phyloP scores from a whole-genome alignment of 495 filamentous ascomycete genomes.

The Penicillium alfredii region DNA sequence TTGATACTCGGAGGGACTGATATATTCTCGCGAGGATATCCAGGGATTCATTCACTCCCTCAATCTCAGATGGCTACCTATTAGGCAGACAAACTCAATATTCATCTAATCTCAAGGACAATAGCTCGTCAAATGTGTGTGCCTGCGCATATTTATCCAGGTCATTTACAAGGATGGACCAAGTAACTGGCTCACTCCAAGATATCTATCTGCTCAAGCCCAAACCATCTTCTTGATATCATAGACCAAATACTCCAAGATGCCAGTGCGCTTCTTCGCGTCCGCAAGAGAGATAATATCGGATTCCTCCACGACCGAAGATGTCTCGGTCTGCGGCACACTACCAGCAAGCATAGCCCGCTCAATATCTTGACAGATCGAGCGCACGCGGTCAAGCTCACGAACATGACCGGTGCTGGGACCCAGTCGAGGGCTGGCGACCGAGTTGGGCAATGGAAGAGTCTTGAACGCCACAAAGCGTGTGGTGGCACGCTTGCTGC shows the following conservation, averaged over 20 bases:
- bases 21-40: too few relatives aligned
- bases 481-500: constrained; percentile 26
- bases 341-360: constrained; percentile 34
- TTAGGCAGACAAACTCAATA: neutral
- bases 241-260: constrained; percentile 80
- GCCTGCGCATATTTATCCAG: too few relatives aligned
- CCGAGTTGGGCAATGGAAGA: constrained; percentile 34
- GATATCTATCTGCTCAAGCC: too few relatives aligned
- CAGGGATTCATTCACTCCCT: too few relatives aligned
- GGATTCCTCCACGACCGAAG: constrained; percentile 51
- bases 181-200: too few relatives aligned
- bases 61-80: too few relatives aligned
- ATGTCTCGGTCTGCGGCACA: constrained; percentile 12
- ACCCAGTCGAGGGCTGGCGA: constrained; percentile 23
- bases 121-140: too few relatives aligned
- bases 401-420: constrained; percentile 37
- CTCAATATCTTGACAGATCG: constrained; percentile 58
- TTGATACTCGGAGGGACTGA: too few relatives aligned
- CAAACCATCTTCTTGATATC: constrained; percentile 88
- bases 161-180: too few relatives aligned
- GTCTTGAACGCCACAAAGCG: constrained; percentile 55
- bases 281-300: constrained; percentile 79
- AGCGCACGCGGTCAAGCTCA: constrained; percentile 63
- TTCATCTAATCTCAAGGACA: too few relatives aligned
- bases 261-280: constrained; percentile 79